Base-by-base conservation (phyloP, 2,329 filamentous ascomycete species). In the Epicoccum nigrum region DNA sequence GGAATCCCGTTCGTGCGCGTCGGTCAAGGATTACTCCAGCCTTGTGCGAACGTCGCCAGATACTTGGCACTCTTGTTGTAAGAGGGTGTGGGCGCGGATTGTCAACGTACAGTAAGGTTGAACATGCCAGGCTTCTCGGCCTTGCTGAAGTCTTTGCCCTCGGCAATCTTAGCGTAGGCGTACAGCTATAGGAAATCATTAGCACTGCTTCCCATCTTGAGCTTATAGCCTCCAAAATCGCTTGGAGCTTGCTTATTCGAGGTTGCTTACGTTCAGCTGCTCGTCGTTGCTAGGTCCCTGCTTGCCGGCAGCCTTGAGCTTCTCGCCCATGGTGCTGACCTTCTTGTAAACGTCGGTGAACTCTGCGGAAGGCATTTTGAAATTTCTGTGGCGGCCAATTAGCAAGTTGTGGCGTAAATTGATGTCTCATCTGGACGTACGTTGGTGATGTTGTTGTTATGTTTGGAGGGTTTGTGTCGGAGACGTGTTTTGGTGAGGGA, bases 41-140 rank as follows among this genome's bases (percentile, higher is more conserved):
- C 15, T 7, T 27, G 4, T 25, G 13, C 13, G 16, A n/a, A 20
- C 8, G 8, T 20, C n/a, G 25, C 15, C 13, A 21, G 27, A 23
- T 7, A 21, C 23, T 21, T 25, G 27, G n/a, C n/a, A 48, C 31
- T n/a, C 16, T 39, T 20, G 35, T 8, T 39, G 31, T 33, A 27
- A 31, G 30, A n/a, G 35, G 4, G 9, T 17, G 8, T 23, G 15
- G 7, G 27, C 17, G 40, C 6, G 27, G 45, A 16, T 16, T 27
- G 19, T 19, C 38, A 30, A 31, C 76, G 50, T 75, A 85, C 86
- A 80, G 86, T 86, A 54, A 91, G 68, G 74, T 90, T 84, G 69
- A 90, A 89, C 77, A 85, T 82, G 76, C 87, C 85, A 23, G 86
- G 86, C 58, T 76, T 73, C 48, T 81, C 59, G 19, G 72, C 67